Conservation (phyloP, 2,329 filamentous ascomycete genomes). For the Fusarium sp. region DNA sequence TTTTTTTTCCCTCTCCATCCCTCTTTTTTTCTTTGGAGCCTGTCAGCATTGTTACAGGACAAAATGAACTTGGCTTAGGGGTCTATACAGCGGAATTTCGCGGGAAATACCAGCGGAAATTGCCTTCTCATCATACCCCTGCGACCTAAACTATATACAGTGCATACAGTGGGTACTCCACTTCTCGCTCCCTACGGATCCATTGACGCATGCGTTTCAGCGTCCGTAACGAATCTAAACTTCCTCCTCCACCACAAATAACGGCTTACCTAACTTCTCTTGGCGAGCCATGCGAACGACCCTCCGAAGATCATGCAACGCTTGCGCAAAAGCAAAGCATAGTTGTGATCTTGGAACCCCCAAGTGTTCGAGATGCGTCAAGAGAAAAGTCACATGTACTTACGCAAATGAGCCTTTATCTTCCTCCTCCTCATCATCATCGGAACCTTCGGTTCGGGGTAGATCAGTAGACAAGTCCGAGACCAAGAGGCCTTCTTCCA, state of each 20-base stretch:
- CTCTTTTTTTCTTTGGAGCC: too few species aligned
- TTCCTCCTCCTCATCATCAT: slow-evolving; percentile 14
- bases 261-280: slow-evolving; percentile 20
- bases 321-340: slow-evolving; percentile 67
- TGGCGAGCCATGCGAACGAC: slow-evolving; percentile 61
- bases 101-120: too few species aligned
- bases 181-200: neutral
- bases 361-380: slow-evolving; percentile 66
- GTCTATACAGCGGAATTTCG: too few species aligned
- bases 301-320: slow-evolving; percentile 68
- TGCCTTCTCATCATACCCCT: too few species aligned
- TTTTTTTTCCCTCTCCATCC: too few species aligned
- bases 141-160: too few species aligned
- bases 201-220: neutral
- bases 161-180: slow-evolving; percentile 3
- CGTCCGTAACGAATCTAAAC: slow-evolving; percentile 5
- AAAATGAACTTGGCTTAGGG: too few species aligned
- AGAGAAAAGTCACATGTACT: slow-evolving; percentile 60
- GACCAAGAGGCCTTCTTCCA: neutral
- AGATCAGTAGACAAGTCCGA: neutral
- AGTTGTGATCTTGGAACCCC: slow-evolving; percentile 67
- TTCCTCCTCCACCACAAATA: slow-evolving; percentile 14
- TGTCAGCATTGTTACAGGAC: neutral
- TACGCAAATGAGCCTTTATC: slow-evolving; percentile 67
- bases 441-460: slow-evolving; percentile 22